Conservation (phyloP, 2,329 filamentous ascomycete genomes). For the Ilyonectria destructans region DNA sequence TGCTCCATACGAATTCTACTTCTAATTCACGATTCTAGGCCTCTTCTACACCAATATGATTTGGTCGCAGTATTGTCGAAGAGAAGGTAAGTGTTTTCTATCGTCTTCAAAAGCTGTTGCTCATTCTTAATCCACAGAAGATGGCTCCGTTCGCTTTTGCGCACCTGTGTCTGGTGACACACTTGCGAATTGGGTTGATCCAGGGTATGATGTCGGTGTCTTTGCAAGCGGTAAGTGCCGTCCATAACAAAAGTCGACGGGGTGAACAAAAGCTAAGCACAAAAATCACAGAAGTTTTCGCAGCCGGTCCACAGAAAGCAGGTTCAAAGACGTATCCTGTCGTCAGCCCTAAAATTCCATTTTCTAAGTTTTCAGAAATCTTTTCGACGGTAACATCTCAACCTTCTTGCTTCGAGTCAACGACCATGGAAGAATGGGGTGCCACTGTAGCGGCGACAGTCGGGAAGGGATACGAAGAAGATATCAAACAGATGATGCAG, state of each 20-base stretch:
- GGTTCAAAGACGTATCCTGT: constrained; percentile 35
- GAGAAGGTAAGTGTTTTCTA: constrained; percentile 10
- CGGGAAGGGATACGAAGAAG: constrained; percentile 32
- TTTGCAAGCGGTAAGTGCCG: constrained; percentile 27
- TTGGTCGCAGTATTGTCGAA: constrained; percentile 34
- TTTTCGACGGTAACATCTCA: constrained; percentile 29
- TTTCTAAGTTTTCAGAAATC: constrained; percentile 27
- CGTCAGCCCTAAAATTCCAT: constrained; percentile 22
- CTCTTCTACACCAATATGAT: constrained; percentile 38
- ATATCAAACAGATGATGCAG: constrained; percentile 42
- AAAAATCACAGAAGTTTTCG: constrained; percentile 25
- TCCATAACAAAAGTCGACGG: background rate
- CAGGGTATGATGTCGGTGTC: constrained; percentile 31
- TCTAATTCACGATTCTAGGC: constrained; percentile 15
- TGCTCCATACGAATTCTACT: too few species aligned
- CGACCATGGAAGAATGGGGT: constrained; percentile 26
- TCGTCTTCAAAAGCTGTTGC: background rate
- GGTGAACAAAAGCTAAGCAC: constrained; percentile 5
- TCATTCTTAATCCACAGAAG: constrained; percentile 9
- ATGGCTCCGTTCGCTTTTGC: constrained; percentile 34
- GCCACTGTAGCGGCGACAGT: constrained; percentile 19
- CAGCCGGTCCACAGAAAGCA: constrained; percentile 31
- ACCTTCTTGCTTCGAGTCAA: constrained; percentile 25
- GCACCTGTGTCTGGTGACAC: constrained; percentile 27
- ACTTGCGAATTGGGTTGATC: constrained; percentile 34